Evolutionary conservation across 1,284 basidiomycete genomes (phyloP).

Genomic region (Sphagnurus paluster): DNA sequence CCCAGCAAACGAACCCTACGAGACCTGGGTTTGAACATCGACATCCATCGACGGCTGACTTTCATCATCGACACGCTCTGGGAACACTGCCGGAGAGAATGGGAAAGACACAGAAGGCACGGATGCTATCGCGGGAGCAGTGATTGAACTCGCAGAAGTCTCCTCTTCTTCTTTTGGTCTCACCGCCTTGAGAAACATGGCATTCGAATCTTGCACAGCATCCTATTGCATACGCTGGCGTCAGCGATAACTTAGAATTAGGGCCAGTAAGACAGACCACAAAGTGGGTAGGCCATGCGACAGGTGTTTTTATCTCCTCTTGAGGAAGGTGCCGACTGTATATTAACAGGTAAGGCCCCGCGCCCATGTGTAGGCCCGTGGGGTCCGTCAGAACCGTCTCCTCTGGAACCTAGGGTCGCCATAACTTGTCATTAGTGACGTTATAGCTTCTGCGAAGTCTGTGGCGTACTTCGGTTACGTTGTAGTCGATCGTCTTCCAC

Average conservation of each 20-base stretch:
- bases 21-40: background rate
- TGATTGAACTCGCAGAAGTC: constrained; percentile 2
- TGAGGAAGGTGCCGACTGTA: constrained; percentile 59
- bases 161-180: constrained; percentile 29
- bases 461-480: constrained; percentile 57
- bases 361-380: constrained; percentile 66
- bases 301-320: constrained; percentile 31
- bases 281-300: constrained; percentile 39
- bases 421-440: constrained; percentile 4
- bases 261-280: constrained; percentile 28
- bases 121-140: background rate
- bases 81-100: background rate
- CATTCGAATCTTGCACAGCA: constrained; percentile 33
- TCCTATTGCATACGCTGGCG: constrained; percentile 23
- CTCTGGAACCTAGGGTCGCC: constrained; percentile 77
- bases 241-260: background rate
- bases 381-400: constrained; percentile 65
- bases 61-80: background rate
- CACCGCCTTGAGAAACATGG: constrained; percentile 32
- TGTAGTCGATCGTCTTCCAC: constrained; percentile 79
- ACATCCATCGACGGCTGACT: constrained; percentile 12
- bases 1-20: too few species aligned
- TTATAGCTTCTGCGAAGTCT: background rate
- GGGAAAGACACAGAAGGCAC: constrained; percentile 8
- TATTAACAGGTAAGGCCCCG: constrained; percentile 72